Evolutionary conservation across 768 basidiomycete species (phyloP), one percentile per base, ranked within the genome.

Genomic region (Tricholoma matsutake): DNA sequence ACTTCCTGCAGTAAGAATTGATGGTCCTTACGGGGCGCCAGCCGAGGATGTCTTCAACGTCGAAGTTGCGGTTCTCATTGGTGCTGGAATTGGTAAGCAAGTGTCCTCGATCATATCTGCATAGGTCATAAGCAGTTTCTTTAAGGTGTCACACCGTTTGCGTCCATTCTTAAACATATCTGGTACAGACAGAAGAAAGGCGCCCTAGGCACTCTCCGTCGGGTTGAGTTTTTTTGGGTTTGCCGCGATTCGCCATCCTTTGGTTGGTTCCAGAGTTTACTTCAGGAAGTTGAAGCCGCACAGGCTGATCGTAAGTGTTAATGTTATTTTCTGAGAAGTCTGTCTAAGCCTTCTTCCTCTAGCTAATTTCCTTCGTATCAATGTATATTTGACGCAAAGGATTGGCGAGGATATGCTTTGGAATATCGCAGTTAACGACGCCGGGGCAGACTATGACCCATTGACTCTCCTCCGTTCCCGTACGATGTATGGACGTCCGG

Each of bases 211-310:
- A 83, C 87, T 31, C 86, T 98, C 59, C 87, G 89, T 56, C 86
- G 91, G 45, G 96, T 97, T 60, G 93, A 96, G 67, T 96, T 96
- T 75, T 92, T 96, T 78, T 96, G 94, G 95, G 84, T 93, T 64
- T 92, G 89, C 72, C 88, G 92, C 71, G 92, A 95, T 65, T 86
- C 91, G n/a, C 92, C 92, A n/a, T 92, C 91, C n/a, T 94, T 97
- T 68, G 94, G 93, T 67, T 97, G 95, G 95, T 96, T 98, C 84
- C 92, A 96, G 73, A 87, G 83, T 62, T 77, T 97, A 56, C 80
- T 97, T 61, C 88, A 89, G 68, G 88, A 94, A 71, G 87, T 97
- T 51, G 95, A 97, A 72, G 86, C 85, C 54, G 89, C 91, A 49
- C 94, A 95, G 70, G 86, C 86, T 35, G 92, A 95, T 79, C 91